Evolutionary conservation across 352 stramenopile species (phyloP).

Genomic region (Peronospora destructor): DNA sequence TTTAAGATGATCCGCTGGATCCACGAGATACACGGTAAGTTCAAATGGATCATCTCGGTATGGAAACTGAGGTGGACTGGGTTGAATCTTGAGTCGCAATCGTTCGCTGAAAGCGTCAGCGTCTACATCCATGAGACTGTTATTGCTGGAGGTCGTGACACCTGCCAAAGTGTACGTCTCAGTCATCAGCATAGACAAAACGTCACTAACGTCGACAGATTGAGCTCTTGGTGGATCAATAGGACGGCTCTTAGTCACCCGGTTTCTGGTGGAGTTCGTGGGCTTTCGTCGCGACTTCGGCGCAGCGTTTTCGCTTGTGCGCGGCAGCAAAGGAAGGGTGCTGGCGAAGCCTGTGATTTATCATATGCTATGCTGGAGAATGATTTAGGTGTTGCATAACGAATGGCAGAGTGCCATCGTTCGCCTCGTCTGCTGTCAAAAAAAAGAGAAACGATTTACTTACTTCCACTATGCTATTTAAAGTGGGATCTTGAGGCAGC

Average conservation of each 20-base stretch:
- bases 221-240: background rate
- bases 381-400: background rate
- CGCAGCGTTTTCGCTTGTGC: constrained; percentile 32
- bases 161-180: constrained; percentile 43
- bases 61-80: constrained; percentile 76
- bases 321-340: constrained; percentile 21
- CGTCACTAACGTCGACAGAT: constrained; percentile 1
- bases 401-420: constrained; percentile 7
- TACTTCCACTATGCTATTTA: constrained; percentile 16
- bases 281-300: constrained; percentile 32
- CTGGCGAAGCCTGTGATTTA: constrained; percentile 1
- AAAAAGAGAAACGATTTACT: constrained; percentile 9
- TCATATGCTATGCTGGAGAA: constrained; percentile 6
- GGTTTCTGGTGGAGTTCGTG: constrained; percentile 23
- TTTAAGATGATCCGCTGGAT: constrained; percentile 72
- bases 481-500: constrained; percentile 18
- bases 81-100: constrained; percentile 78
- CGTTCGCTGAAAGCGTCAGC: constrained; percentile 50
- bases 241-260: constrained; percentile 33
- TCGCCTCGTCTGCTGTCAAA: constrained; percentile 13
- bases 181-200: constrained; percentile 55
- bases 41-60: constrained; percentile 84
- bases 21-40: constrained; percentile 83
- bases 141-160: constrained; percentile 15
- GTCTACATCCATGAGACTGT: constrained; percentile 38